Percentiles rank a stretch among this genome's conserved stretches.
Evolutionary conservation across 2,329 filamentous ascomycete genomes (phyloP).

Genomic region (Fusarium avenaceum): DNA sequence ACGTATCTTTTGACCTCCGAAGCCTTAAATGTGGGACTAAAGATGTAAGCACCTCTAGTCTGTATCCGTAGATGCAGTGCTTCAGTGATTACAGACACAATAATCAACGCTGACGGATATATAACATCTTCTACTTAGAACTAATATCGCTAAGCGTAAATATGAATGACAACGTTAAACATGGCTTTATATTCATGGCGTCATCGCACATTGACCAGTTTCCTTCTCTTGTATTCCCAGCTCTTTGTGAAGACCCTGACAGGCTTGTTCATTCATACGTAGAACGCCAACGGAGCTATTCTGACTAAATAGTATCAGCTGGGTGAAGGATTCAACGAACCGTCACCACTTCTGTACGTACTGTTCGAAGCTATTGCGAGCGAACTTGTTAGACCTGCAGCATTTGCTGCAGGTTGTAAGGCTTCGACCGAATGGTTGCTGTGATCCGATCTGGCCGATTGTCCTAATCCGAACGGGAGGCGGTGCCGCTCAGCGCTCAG

Average conservation of each 20-base stretch:
- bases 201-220: slow-evolving; percentile 11
- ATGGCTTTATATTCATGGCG: slow-evolving; percentile 21
- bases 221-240: not conserved
- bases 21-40: slow-evolving; percentile 24
- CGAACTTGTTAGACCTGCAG: slow-evolving; percentile 19
- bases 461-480: slow-evolving; percentile 31
- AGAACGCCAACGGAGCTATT: slow-evolving; percentile 15
- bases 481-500: slow-evolving; percentile 42
- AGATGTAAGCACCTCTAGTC: too few species aligned
- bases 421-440: slow-evolving; percentile 29
- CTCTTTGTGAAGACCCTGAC: not conserved
- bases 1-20: slow-evolving; percentile 13
- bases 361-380: slow-evolving; percentile 24
- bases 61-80: too few species aligned
- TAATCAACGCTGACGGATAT: not conserved
- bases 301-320: slow-evolving; percentile 32
- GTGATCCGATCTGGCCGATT: slow-evolving; percentile 26
- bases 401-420: slow-evolving; percentile 14
- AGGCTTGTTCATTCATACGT: slow-evolving; percentile 3
- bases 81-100: not conserved
- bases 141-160: not conserved
- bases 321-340: slow-evolving; percentile 41
- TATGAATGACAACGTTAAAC: not conserved
- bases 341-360: slow-evolving; percentile 36
- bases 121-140: not conserved